These are phyloP conservation scores for Coniella vitis DNA, from an alignment of 2,329 filamentous ascomycete species.

Conservation along the genomic window DNA sequence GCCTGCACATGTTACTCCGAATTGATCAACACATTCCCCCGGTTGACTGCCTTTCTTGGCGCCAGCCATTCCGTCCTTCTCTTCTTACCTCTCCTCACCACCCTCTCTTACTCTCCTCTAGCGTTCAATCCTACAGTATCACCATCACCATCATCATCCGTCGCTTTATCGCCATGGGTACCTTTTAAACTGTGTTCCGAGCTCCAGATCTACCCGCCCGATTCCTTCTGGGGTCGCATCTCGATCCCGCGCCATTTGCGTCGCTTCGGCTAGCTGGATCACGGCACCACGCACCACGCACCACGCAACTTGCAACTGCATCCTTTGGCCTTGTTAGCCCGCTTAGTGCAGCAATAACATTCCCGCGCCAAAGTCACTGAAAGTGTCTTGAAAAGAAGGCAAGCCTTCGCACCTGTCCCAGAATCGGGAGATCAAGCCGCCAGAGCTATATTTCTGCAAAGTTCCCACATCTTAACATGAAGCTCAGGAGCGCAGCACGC, in stretches of 20 bases:
- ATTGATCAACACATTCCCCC: no score
- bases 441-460: neutral
- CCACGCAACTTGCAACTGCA: neutral
- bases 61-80: neutral
- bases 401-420: slow-evolving; percentile 12
- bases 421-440: slow-evolving; percentile 6
- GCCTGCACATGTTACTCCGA: no score
- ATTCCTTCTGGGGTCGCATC: slow-evolving; percentile 13
- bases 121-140: slow-evolving; percentile 2
- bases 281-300: neutral
- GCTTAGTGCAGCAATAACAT: neutral
- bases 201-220: slow-evolving; percentile 3
- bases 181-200: slow-evolving; percentile 8
- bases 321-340: neutral
- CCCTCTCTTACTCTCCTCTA: neutral
- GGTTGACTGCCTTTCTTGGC: no score
- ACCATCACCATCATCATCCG: slow-evolving; percentile 3
- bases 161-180: slow-evolving; percentile 17
- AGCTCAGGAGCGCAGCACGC: slow-evolving; percentile 74
- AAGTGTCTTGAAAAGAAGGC: slow-evolving; percentile 3
- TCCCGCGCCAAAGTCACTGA: neutral
- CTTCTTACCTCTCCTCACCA: neutral
- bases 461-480: slow-evolving; percentile 37
- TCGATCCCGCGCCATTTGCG: slow-evolving; percentile 1
- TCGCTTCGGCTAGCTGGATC: neutral